Base-by-base conservation (phyloP, 352 stramenopile species). In the Phytopythium montanum region DNA sequence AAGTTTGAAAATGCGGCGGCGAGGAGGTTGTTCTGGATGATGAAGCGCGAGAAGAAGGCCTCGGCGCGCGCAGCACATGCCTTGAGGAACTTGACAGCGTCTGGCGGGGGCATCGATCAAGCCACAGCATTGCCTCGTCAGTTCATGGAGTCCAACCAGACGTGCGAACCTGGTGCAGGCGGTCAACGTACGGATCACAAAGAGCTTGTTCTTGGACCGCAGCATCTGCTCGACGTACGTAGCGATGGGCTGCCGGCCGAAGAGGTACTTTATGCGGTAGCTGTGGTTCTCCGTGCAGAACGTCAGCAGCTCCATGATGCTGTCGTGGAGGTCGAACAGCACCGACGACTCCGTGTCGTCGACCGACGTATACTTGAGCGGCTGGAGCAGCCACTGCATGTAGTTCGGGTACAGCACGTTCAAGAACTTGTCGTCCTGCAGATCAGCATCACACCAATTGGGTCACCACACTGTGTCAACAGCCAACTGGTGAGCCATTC, bases 211-310 rank as follows among this genome's bases (percentile, higher is more conserved):
- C 49, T 81, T 78, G n/a, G 81, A 89, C 14, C 70, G 71, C 51
- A 95, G 69, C 81, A 92, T 92, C 58, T 85, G 75, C 19, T 83
- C 76, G 1, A 85, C 68, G 38, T 90, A 92, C 14, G 76, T 75
- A 2, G 81, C 81, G 55, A 95, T 85, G 5, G 85, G 83, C 54
- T 90, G 81, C 18, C 82, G 73, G 42, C 83, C 85, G 52, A 95
- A 92, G 28, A 95, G 65, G 72, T 95, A 95, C 62, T 95, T 95
- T 51, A 95, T 76, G 38, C 85, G 83, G 64, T 95, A 95, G 6
- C 85, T 83, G 46, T 95, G 85, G 25, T 79, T 82, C 63, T 92
- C 76, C 1, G 85, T 92, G 70, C 81, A 93, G 56, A 95, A 90
- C n/a, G 85, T 91, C 16, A 95, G 70, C 19, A 95, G 61, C 59